phyloP scores from a whole-genome alignment of 768 basidiomycete genomes.

The Rhodotorula sphaerocarpa region DNA sequence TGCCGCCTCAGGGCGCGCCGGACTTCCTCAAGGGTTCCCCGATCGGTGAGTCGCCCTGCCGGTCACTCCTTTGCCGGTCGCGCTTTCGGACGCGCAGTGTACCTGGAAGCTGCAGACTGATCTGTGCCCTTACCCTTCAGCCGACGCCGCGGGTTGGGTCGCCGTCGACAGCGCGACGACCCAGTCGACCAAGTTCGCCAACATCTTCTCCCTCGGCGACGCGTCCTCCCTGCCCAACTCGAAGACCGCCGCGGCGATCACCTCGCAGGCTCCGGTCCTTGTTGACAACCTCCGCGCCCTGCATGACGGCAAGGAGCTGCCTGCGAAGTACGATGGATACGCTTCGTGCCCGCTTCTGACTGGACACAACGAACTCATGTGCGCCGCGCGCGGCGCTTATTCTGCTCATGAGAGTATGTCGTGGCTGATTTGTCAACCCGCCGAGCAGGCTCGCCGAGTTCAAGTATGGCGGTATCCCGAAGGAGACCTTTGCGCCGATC shows the following conservation, averaged over 20 bases:
- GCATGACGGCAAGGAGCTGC: slow-evolving; percentile 61
- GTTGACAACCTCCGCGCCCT: slow-evolving; percentile 76
- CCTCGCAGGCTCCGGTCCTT: slow-evolving; percentile 79
- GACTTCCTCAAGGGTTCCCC: slow-evolving; percentile 41
- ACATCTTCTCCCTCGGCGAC: slow-evolving; percentile 88
- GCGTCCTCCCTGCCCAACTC: slow-evolving; percentile 84
- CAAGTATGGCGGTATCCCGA: slow-evolving; percentile 79
- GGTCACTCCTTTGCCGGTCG: no score
- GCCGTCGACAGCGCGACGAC: slow-evolving; percentile 71
- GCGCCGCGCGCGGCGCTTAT: neutral
- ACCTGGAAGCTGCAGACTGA: no score
- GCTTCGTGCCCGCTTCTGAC: slow-evolving; percentile 56
- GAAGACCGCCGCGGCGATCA: slow-evolving; percentile 93
- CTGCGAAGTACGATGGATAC: slow-evolving; percentile 62
- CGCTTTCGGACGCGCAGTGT: no score
- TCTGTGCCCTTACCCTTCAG: neutral
- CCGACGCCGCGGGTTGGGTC: slow-evolving; percentile 81
- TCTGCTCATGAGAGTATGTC: no score
- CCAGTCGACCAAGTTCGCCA: slow-evolving; percentile 72
- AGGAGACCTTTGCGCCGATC: slow-evolving; percentile 67
- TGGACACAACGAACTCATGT: slow-evolving; percentile 47
- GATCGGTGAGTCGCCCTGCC: slow-evolving; percentile 26
- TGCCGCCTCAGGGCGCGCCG: slow-evolving; percentile 25
- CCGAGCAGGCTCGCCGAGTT: slow-evolving; percentile 67
- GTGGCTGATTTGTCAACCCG: no score